These are phyloP conservation scores for Malus sieversii DNA, from an alignment of 306 rosid species.

Conservation along the genomic window DNA sequence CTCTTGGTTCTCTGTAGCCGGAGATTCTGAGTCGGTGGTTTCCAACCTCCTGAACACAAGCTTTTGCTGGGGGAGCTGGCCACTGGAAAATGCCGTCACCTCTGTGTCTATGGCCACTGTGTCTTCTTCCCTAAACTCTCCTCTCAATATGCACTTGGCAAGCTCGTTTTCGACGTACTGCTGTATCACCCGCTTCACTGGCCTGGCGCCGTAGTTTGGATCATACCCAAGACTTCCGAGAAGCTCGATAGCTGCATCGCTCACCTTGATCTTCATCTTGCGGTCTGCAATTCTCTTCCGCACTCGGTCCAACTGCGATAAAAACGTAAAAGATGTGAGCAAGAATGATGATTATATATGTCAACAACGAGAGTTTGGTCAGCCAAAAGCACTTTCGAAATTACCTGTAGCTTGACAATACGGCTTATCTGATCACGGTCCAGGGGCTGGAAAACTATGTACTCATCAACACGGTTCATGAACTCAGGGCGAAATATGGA, in stretches of 20 bases:
- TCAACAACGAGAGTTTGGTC: not conserved
- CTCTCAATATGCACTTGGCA: conserved; percentile 86
- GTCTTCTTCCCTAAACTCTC: conserved; percentile 91
- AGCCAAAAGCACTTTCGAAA: not conserved
- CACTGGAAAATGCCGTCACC: conserved; percentile 62
- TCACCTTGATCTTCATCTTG: conserved; percentile 68
- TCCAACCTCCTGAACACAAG: conserved; percentile 50
- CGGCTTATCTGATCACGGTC: conserved; percentile 74
- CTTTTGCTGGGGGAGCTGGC: conserved; percentile 85
- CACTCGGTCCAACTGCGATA: conserved; percentile 73
- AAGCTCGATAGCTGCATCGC: conserved; percentile 74
- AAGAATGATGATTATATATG: not conserved
- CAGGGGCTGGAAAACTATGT: conserved; percentile 91
- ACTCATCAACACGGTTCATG: conserved; percentile 95
- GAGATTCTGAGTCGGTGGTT: conserved; percentile 26
- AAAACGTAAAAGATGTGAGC: not conserved
- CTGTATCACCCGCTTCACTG: conserved; percentile 94
- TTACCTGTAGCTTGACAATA: conserved; percentile 89
- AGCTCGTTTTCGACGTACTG: conserved; percentile 87
- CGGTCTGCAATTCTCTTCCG: conserved; percentile 80
- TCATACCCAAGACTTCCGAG: conserved; percentile 91
- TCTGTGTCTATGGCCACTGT: conserved; percentile 65
- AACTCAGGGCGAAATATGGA: conserved; percentile 88
- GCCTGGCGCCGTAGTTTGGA: conserved; percentile 94
- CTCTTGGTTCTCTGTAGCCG: conserved; percentile 26